These are phyloP conservation scores for Escovopsis sp. DNA, from an alignment of 2,329 filamentous ascomycete genomes.

Conservation along the genomic window DNA sequence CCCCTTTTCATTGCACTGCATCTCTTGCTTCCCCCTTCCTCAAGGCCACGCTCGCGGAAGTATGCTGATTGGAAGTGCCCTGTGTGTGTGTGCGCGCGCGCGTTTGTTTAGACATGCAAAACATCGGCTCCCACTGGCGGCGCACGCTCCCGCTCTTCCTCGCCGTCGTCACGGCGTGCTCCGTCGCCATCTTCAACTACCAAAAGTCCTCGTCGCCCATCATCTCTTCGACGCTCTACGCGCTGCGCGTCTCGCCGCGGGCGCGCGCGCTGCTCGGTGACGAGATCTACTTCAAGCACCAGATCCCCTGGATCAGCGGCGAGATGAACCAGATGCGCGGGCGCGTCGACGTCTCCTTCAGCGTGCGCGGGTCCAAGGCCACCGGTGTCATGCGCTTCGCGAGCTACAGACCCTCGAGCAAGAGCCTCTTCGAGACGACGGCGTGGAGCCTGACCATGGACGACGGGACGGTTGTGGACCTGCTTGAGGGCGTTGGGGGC, in stretches of 20 bases:
- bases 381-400: conserved; percentile 66
- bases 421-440: conserved; percentile 64
- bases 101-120: conserved; percentile 22
- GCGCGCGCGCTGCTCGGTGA: conserved; percentile 73
- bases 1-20: neutral
- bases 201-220: conserved; percentile 82
- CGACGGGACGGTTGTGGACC: conserved; percentile 47
- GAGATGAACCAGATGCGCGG: conserved; percentile 92
- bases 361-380: conserved; percentile 64
- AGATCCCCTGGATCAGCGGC: conserved; percentile 72
- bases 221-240: conserved; percentile 81
- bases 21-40: conserved; percentile 2
- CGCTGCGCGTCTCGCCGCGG: conserved; percentile 62
- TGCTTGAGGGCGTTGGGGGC: conserved; percentile 46
- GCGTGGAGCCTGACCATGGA: conserved; percentile 73
- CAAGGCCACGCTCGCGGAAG: neutral
- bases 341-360: conserved; percentile 72
- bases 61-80: neutral
- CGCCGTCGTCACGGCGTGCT: conserved; percentile 51
- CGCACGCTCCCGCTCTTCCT: conserved; percentile 72
- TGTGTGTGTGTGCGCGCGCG: neutral
- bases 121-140: conserved; percentile 44
- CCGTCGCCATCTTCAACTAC: conserved; percentile 96
- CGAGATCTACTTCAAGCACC: conserved; percentile 65
- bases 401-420: conserved; percentile 49